These are phyloP conservation scores for Coemansia sp. DNA, from an alignment of 192 early-diverging fungal species.

Conservation along the genomic window DNA sequence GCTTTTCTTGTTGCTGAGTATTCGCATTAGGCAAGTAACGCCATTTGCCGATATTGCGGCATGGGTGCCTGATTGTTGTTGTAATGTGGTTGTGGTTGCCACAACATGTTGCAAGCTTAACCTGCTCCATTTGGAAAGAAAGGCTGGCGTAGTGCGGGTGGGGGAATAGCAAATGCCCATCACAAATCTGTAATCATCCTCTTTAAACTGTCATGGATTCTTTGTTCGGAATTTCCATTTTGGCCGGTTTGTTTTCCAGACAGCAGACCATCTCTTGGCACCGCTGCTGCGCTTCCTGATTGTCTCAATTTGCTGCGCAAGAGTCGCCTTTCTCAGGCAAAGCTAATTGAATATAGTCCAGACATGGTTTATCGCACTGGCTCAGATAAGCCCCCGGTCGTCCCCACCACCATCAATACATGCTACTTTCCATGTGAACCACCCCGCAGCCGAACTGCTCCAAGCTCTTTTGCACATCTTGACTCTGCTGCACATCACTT, in stretches of 20 bases:
- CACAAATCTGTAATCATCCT: background rate
- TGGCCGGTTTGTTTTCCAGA: background rate
- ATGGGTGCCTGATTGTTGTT: background rate
- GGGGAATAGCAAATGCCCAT: background rate
- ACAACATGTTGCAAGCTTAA: constrained; percentile 5
- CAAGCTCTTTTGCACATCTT: background rate
- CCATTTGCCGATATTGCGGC: background rate
- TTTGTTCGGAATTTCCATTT: background rate
- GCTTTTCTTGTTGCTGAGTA: background rate
- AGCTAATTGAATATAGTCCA: background rate
- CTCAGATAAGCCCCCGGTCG: background rate
- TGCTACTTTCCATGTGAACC: too few species aligned
- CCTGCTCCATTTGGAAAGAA: background rate
- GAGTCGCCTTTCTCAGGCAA: background rate
- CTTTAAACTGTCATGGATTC: background rate
- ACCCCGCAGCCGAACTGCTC: background rate
- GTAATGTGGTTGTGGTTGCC: background rate
- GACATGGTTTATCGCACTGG: background rate
- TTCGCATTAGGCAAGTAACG: background rate
- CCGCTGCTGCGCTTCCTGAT: background rate
- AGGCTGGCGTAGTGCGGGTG: background rate
- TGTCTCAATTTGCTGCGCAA: background rate
- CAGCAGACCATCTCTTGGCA: background rate
- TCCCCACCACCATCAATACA: background rate
- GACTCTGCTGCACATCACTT: background rate